These are phyloP conservation scores for Monilinia polystroma DNA, from an alignment of 2,329 filamentous ascomycete species.

Conservation along the genomic window DNA sequence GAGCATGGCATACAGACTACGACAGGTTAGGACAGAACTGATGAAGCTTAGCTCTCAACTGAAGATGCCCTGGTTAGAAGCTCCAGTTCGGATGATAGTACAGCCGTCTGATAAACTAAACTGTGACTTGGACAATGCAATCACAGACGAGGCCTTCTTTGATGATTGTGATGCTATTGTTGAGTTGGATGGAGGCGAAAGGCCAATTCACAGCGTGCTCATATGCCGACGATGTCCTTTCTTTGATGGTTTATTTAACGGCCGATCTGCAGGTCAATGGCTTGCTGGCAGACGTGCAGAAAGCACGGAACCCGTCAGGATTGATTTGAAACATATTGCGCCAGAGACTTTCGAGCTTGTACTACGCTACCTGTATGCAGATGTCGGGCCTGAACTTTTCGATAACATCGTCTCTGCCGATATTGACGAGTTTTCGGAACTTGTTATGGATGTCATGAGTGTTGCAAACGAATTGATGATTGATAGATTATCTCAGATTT, in stretches of 20 bases:
- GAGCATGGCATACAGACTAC: slow-evolving; percentile 68
- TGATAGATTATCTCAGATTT: slow-evolving; percentile 83
- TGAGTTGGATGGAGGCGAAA: slow-evolving; percentile 71
- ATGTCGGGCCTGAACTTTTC: slow-evolving; percentile 78
- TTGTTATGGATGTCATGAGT: slow-evolving; percentile 87
- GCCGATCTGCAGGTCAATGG: slow-evolving; percentile 85
- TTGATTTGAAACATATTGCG: slow-evolving; percentile 82
- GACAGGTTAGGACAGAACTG: slow-evolving; percentile 78
- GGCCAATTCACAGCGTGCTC: slow-evolving; percentile 73
- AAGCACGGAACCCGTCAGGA: slow-evolving; percentile 54
- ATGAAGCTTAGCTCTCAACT: slow-evolving; percentile 78
- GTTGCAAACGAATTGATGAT: slow-evolving; percentile 95
- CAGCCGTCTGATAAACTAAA: slow-evolving; percentile 63
- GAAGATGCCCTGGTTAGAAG: slow-evolving; percentile 69
- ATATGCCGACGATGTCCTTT: slow-evolving; percentile 86
- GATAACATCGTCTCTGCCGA: slow-evolving; percentile 68
- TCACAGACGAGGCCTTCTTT: slow-evolving; percentile 69
- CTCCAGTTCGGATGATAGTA: slow-evolving; percentile 73
- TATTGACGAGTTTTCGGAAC: slow-evolving; percentile 80
- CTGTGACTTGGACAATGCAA: slow-evolving; percentile 67
- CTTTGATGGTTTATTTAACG: slow-evolving; percentile 85
- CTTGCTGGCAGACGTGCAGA: slow-evolving; percentile 65
- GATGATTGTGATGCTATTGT: slow-evolving; percentile 76
- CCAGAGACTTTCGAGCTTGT: slow-evolving; percentile 74
- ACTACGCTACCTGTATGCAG: slow-evolving; percentile 78